Conservation (phyloP, 2,329 filamentous ascomycete genomes). For the Fusarium tuaranense region DNA sequence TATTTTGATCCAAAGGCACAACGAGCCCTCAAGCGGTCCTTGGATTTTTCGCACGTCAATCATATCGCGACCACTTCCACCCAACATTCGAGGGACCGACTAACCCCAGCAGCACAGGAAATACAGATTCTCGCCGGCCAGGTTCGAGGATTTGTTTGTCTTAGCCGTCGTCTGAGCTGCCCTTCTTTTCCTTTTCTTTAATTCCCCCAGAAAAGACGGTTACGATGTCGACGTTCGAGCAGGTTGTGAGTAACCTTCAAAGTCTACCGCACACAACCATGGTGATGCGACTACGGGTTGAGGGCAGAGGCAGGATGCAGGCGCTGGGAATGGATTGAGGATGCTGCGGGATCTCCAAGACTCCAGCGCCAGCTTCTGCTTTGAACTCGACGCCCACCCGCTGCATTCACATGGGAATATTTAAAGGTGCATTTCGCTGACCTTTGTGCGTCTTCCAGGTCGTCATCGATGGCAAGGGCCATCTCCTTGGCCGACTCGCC, state of each 20-base stretch:
- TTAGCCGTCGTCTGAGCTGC: slow-evolving; percentile 50
- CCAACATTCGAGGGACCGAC: slow-evolving; percentile 54
- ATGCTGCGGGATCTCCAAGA: slow-evolving; percentile 25
- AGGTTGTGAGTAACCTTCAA: slow-evolving; percentile 70
- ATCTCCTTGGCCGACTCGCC: slow-evolving; percentile 98
- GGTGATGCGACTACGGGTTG: slow-evolving; percentile 35
- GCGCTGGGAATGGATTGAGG: slow-evolving; percentile 32
- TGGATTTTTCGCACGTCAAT: slow-evolving; percentile 55
- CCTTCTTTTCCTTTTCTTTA: slow-evolving; percentile 49
- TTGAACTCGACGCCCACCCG: slow-evolving; percentile 24
- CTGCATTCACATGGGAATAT: slow-evolving; percentile 34
- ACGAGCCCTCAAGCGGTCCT: slow-evolving; percentile 53
- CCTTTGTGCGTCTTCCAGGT: slow-evolving; percentile 67
- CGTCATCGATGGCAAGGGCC: slow-evolving; percentile 99
- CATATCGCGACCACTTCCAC: slow-evolving; percentile 56
- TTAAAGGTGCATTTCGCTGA: slow-evolving; percentile 37
- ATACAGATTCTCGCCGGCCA: slow-evolving; percentile 52
- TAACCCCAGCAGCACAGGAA: slow-evolving; percentile 57
- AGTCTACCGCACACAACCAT: slow-evolving; percentile 26
- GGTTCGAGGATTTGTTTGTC: slow-evolving; percentile 53
- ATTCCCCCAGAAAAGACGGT: slow-evolving; percentile 51
- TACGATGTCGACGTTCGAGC: slow-evolving; percentile 77
- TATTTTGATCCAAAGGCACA: slow-evolving; percentile 52
- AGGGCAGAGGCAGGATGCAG: slow-evolving; percentile 21
- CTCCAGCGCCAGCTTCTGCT: slow-evolving; percentile 25